Base-by-base conservation (phyloP, 129 eudicot genomes). In the Gnaphalium uliginosum region DNA sequence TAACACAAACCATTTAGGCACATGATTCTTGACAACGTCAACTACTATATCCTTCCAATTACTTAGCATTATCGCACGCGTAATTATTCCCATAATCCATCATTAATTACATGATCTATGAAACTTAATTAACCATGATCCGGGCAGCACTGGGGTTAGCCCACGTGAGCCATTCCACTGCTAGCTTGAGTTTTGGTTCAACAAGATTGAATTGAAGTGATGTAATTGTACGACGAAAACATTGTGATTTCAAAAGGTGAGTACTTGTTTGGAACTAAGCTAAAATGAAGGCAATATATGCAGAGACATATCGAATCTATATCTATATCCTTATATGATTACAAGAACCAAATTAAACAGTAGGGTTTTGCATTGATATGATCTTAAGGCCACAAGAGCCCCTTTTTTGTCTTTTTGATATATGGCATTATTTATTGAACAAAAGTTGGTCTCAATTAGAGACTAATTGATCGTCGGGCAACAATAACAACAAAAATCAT, bases 301-400 rank as follows among this genome's bases (percentile, higher is more conserved):
- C 61, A 72, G 74, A 22, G 82, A 79, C 83, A 79, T 79, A 79
- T 79, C 78, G 83, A 79, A 79, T 72, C 78, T 79, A 19, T 79
- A 79, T 79, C 78, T 79, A 19, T 79, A 79, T 79, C 78, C 73
- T 32, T 79, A 73, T 79, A 73, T 79, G 74, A 79, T 79, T 72
- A 72, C 61, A 79, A 65, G 62, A 72, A 79, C 78, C 78, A 79
- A 79, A 56, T 22, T 13, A 46, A 56, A 66, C 19, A 72, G 69
- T 73, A 72, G 77, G 26, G 78, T 14, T 23, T 72, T 72, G 8
- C 59, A 50, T 51, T 18, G 58, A 48, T 48, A 48, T 32, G 56
- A 51, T 62, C 66, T 43, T 48, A 6, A 18, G 62, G 69, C 48
- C 41, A 68, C 63, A 73, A 64, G 74, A 72, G 39, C 27, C 51